Evolutionary conservation across 352 stramenopile species (phyloP).

Genomic region (Globisporangium cylindrosporum): DNA sequence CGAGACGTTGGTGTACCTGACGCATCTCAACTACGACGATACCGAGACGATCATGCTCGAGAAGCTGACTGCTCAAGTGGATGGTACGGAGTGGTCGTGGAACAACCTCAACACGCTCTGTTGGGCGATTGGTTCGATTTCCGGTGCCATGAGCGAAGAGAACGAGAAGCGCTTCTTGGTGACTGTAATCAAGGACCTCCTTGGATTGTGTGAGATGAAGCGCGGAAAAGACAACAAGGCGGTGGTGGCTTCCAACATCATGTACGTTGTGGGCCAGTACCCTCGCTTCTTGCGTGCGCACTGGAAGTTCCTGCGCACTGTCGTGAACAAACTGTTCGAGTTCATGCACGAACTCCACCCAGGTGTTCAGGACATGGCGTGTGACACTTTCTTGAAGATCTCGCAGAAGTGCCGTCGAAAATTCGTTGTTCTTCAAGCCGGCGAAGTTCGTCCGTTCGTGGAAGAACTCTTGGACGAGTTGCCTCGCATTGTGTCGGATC

Average conservation of each 20-base stretch:
- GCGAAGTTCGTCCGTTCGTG: slow-evolving; percentile 94
- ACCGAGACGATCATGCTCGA: slow-evolving; percentile 99
- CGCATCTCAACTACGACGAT: slow-evolving; percentile 99
- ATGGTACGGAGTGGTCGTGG: slow-evolving; percentile 90
- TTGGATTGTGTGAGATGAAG: slow-evolving; percentile 98
- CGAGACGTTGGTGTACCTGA: slow-evolving; percentile 99
- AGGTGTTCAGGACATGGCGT: slow-evolving; percentile 99
- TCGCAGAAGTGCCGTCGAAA: slow-evolving; percentile 96
- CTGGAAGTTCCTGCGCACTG: slow-evolving; percentile 99
- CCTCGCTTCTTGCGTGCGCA: slow-evolving; percentile 98
- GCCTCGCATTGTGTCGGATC: slow-evolving; percentile 94
- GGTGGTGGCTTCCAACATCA: slow-evolving; percentile 99
- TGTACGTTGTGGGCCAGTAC: slow-evolving; percentile 99
- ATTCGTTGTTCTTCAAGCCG: slow-evolving; percentile 96
- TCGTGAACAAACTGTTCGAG: slow-evolving; percentile 99
- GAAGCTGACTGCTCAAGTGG: slow-evolving; percentile 93
- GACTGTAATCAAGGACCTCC: slow-evolving; percentile 99
- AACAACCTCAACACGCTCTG: slow-evolving; percentile 99
- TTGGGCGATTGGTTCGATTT: slow-evolving; percentile 99
- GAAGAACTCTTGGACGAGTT: slow-evolving; percentile 95
- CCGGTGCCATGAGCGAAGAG: slow-evolving; percentile 98
- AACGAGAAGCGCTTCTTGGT: slow-evolving; percentile 99
- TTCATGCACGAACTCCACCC: slow-evolving; percentile 99
- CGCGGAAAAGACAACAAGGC: slow-evolving; percentile 99
- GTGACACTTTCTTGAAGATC: slow-evolving; percentile 99